Evolutionary conservation across 2,329 filamentous ascomycete species (phyloP).

Genomic region (Zasmidium angulare): DNA sequence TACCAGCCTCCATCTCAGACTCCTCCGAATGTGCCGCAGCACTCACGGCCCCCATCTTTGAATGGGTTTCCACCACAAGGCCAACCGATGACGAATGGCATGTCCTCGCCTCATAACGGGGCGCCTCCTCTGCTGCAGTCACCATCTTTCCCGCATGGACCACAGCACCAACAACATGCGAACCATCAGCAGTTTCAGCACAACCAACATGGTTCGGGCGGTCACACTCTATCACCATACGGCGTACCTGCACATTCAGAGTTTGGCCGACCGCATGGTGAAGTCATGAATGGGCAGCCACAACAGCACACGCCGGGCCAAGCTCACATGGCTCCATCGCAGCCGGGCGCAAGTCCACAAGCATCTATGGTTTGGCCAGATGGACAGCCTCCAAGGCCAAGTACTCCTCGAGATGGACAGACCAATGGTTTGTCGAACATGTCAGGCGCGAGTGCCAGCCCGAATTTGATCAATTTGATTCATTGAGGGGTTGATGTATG

Average conservation of each 20-base stretch:
- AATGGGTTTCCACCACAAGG: slow-evolving; percentile 28
- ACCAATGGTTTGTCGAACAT: slow-evolving; percentile 18
- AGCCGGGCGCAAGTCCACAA: slow-evolving; percentile 13
- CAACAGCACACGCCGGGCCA: slow-evolving; percentile 13
- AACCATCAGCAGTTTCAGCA: slow-evolving; percentile 4
- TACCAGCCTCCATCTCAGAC: neutral
- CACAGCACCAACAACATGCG: slow-evolving; percentile 18
- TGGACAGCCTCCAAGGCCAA: slow-evolving; percentile 21
- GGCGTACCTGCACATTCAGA: too few relatives aligned
- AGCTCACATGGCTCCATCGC: slow-evolving; percentile 9
- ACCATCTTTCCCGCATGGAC: slow-evolving; percentile 17
- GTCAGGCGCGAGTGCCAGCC: slow-evolving; percentile 46
- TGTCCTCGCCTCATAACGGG: slow-evolving; percentile 38
- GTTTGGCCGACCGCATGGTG: slow-evolving; percentile 17
- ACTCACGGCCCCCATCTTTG: slow-evolving; percentile 3
- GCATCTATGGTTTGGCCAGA: slow-evolving; percentile 13
- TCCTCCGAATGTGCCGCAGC: neutral
- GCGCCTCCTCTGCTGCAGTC: slow-evolving; percentile 24
- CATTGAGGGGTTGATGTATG: slow-evolving; percentile 30
- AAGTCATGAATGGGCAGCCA: slow-evolving; percentile 16
- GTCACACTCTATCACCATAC: too few relatives aligned
- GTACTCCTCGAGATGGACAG: slow-evolving; percentile 28
- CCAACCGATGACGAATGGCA: slow-evolving; percentile 34
- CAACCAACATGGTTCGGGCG: neutral
- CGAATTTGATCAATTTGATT: slow-evolving; percentile 49